Evolutionary conservation across 31 red algal genomes (phyloP).

Genomic region (Endocladia muricata): DNA sequence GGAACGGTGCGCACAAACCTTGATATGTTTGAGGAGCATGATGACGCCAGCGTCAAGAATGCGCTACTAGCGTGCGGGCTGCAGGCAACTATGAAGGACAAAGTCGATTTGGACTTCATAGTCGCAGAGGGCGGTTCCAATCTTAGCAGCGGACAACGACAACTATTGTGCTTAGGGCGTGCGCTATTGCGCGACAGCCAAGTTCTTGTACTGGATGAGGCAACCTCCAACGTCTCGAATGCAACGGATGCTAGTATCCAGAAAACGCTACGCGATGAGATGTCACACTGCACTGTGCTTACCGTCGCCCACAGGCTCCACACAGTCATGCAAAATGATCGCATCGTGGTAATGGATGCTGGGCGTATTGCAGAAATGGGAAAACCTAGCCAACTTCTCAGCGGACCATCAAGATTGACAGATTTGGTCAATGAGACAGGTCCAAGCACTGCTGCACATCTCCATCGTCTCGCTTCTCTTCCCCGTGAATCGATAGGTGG

Average conservation of each 20-base stretch:
- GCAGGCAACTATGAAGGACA: slow-evolving; percentile 52
- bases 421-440: slow-evolving; percentile 83
- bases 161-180: slow-evolving; percentile 92
- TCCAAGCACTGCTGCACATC: slow-evolving; percentile 61
- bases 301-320: slow-evolving; percentile 66
- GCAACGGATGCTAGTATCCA: slow-evolving; percentile 88
- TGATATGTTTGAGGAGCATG: slow-evolving; percentile 87
- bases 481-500: not conserved
- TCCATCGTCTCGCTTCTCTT: slow-evolving; percentile 54
- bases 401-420: slow-evolving; percentile 39
- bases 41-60: slow-evolving; percentile 59
- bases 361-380: slow-evolving; percentile 57
- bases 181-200: slow-evolving; percentile 84
- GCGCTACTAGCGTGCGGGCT: slow-evolving; percentile 77
- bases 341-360: slow-evolving; percentile 61
- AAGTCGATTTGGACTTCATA: slow-evolving; percentile 63
- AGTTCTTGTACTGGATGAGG: slow-evolving; percentile 94
- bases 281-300: slow-evolving; percentile 66
- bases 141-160: slow-evolving; percentile 92
- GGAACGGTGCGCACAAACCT: slow-evolving; percentile 93
- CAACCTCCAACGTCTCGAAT: slow-evolving; percentile 82
- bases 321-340: slow-evolving; percentile 62
- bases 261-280: slow-evolving; percentile 75
- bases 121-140: slow-evolving; percentile 86
- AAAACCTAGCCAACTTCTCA: slow-evolving; percentile 51